A percentile compares a stretch with the other conserved stretches of the same genome.
These are phyloP conservation scores for Ophiostoma ips DNA, from an alignment of 2,329 filamentous ascomycete species.

Conservation along the genomic window DNA sequence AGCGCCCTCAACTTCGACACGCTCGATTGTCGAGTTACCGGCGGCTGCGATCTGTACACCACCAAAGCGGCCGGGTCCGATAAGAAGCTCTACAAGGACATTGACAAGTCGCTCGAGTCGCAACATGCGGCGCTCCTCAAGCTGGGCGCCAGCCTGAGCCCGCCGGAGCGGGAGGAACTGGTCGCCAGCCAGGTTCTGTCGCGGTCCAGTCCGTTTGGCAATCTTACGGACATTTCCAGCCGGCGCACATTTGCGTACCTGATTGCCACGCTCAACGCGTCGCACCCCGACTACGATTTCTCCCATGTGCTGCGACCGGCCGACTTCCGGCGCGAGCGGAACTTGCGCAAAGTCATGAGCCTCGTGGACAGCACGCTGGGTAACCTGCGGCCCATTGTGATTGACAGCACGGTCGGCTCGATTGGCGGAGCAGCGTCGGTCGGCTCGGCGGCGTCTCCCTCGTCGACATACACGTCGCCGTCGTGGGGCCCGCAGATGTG, in stretches of 20 bases:
- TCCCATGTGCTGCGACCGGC: conserved; percentile 77
- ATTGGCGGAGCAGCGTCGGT: conserved; percentile 17
- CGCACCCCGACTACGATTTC: conserved; percentile 94
- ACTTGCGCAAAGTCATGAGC: conserved; percentile 68
- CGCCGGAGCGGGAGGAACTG: conserved; percentile 61
- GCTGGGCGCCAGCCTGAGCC: conserved; percentile 75
- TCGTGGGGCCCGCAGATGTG: conserved; percentile 86
- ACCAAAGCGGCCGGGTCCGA: conserved; percentile 91
- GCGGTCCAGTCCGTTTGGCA: conserved; percentile 81
- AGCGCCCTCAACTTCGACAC: conserved; percentile 93
- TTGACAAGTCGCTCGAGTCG: conserved; percentile 79
- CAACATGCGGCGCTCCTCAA: conserved; percentile 82
- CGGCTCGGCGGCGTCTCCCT: conserved; percentile 2
- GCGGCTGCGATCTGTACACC: conserved; percentile 92
- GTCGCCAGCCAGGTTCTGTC: conserved; percentile 59
- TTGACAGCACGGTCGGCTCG: conserved; percentile 26
- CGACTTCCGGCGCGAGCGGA: conserved; percentile 79
- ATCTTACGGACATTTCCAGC: conserved; percentile 74
- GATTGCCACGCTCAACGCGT: conserved; percentile 92
- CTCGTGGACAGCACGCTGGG: conserved; percentile 77
- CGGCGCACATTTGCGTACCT: conserved; percentile 89
- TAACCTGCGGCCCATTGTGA: conserved; percentile 58
- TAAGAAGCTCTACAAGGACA: conserved; percentile 94
- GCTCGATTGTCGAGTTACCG: conserved; percentile 78
- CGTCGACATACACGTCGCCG: conserved; percentile 31